phyloP scores from a whole-genome alignment of 257 asterid genomes.

The Ilex asprella region DNA sequence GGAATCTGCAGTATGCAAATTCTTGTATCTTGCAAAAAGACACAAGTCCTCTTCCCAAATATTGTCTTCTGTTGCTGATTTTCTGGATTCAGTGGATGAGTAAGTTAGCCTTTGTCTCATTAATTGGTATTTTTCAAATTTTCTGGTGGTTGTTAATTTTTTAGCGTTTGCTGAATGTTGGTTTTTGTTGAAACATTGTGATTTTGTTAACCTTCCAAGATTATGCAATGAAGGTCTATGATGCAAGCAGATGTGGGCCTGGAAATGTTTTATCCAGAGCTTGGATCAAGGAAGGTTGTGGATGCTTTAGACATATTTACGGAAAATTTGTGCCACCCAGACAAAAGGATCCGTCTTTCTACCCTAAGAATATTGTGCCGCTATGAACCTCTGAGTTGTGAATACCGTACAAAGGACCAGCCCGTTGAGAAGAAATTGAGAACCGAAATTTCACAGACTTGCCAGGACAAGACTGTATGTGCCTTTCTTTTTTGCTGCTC shows the following conservation, averaged over 20 bases:
- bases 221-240: conserved; percentile 36
- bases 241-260: conserved; percentile 24
- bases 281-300: conserved; percentile 30
- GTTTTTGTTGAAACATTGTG: not conserved
- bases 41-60: conserved; percentile 59
- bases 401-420: conserved; percentile 25
- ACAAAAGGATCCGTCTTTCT: conserved; percentile 62
- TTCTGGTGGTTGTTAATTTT: conserved; percentile 8
- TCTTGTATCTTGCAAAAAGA: conserved; percentile 63
- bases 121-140: not conserved
- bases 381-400: conserved; percentile 43
- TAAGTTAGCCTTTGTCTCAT: conserved; percentile 19
- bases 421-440: conserved; percentile 28
- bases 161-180: not conserved
- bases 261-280: conserved; percentile 44
- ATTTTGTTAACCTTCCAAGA: conserved; percentile 13
- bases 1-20: conserved; percentile 36
- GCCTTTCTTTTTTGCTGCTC: conserved; percentile 7
- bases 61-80: conserved; percentile 72
- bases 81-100: conserved; percentile 59
- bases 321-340: conserved; percentile 58
- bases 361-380: conserved; percentile 81
- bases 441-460: conserved; percentile 29
- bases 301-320: conserved; percentile 49
- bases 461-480: conserved; percentile 37